Base-by-base conservation (phyloP, 129 eudicot genomes). In the Scalesia atractyloides region DNA sequence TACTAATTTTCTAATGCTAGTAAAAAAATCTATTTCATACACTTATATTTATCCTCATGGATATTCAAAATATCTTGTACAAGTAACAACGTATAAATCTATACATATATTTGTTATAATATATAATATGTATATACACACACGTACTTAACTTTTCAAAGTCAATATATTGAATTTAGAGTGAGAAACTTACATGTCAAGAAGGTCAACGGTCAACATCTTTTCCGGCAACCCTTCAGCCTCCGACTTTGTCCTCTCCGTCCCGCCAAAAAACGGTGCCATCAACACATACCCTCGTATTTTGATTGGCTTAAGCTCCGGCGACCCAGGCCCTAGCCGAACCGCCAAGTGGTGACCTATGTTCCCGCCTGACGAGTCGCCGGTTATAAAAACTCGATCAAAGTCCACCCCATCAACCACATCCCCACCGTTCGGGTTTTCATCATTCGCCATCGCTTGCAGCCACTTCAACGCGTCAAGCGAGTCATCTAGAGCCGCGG, bases 351-450 rank as follows among this genome's bases (percentile, higher is more conserved):
- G 88, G 64, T 93, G 96, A 0, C 96, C 98, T 65, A 89, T 49
- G 73, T 89, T 93, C 61, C 96, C 96, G n/a, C 98, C 98, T 3
- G 96, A 85, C 13, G 98, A 93, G 69, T 93, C 98, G 0, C 98
- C 98, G 15, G 75, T 34, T 2, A 93, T 43, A 58, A 72, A 93
- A 26, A 89, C 86, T 37, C 73, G 69, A 50, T 79, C 87, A 73
- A 85, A 89, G 69, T 89, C 95, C 24, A 84, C 78, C 53, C 74
- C 76, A 53, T 92, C 88, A 39, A 82, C 86, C 50, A 51, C 75
- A 14, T 49, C 83, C 33, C 60, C 63, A n/a, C 19, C 61, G 15
- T 30, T 34, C 44, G 54, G 53, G 51, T 60, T 77, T 22, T 34
- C 15, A 34, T 3, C 0, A 30, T 30, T 30, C 34, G 79, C 60